These are phyloP conservation scores for Priceomyces medius DNA, from an alignment of 805 yeast species.

Conservation along the genomic window DNA sequence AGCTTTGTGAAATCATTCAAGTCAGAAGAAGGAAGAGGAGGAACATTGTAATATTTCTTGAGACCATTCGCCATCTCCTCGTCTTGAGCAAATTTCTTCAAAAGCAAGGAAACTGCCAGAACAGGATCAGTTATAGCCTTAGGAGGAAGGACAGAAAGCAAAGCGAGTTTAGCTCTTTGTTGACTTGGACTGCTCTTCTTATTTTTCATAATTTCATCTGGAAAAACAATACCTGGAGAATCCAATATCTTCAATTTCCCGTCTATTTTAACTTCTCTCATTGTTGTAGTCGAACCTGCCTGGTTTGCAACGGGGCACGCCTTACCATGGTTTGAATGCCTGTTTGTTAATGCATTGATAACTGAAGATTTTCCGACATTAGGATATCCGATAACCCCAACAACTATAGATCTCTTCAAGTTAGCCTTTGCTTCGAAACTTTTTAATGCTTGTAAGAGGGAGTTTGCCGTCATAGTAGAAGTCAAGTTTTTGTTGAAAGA, in stretches of 20 bases:
- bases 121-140: constrained; percentile 82
- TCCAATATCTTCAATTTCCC: constrained; percentile 85
- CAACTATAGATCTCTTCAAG: constrained; percentile 83
- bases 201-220: constrained; percentile 47
- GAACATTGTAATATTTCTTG: constrained; percentile 70
- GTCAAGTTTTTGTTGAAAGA: constrained; percentile 74
- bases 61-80: constrained; percentile 76
- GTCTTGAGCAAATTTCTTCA: constrained; percentile 73
- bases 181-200: constrained; percentile 54
- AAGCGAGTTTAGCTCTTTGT: constrained; percentile 84
- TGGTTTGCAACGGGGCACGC: constrained; percentile 97
- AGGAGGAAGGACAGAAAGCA: constrained; percentile 86
- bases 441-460: constrained; percentile 77
- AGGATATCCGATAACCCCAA: constrained; percentile 96
- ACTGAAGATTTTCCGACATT: constrained; percentile 90
- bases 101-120: constrained; percentile 72
- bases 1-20: constrained; percentile 79
- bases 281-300: constrained; percentile 93
- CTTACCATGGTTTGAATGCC: constrained; percentile 68
- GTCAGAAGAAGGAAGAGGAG: constrained; percentile 71
- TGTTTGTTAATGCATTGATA: constrained; percentile 80
- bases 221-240: constrained; percentile 98
- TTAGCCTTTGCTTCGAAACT: constrained; percentile 81
- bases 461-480: constrained; percentile 66
- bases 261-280: constrained; percentile 91